These are phyloP conservation scores for Mycosphaerella sp. DNA, from an alignment of 2,329 filamentous ascomycete species.

Conservation along the genomic window DNA sequence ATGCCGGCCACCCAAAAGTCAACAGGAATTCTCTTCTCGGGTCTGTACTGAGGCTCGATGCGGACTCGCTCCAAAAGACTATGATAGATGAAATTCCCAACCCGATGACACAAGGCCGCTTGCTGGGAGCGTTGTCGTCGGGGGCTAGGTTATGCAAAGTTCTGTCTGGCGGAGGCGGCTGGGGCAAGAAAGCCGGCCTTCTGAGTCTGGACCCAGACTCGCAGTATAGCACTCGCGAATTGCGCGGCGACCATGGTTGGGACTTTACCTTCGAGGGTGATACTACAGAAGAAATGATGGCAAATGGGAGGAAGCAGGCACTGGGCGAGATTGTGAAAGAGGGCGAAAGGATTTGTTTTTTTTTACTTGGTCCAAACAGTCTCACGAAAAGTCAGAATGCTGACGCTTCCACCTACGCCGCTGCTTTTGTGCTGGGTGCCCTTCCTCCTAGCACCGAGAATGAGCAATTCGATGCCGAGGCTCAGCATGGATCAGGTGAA, in stretches of 20 bases:
- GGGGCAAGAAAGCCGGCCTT: constrained; percentile 73
- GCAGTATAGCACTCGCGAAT: constrained; percentile 45
- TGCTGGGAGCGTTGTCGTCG: background rate
- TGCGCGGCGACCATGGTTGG: constrained; percentile 53
- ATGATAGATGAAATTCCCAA: background rate
- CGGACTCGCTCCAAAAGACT: constrained; percentile 3
- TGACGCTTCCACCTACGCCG: background rate
- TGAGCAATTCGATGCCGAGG: background rate
- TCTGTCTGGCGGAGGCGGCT: constrained; percentile 77
- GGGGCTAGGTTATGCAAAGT: constrained; percentile 43
- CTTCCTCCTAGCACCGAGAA: constrained; percentile 43
- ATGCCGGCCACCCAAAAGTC: constrained; percentile 2
- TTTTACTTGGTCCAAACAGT: constrained; percentile 36
- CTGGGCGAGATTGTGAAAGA: constrained; percentile 54
- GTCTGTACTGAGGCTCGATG: background rate
- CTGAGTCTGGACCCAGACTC: constrained; percentile 70
- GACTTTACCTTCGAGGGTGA: constrained; percentile 39
- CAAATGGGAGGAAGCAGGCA: constrained; percentile 35
- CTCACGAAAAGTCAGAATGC: background rate
- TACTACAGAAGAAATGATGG: constrained; percentile 31
- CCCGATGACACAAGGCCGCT: background rate
- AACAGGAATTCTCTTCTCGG: background rate
- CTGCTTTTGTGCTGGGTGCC: constrained; percentile 35
- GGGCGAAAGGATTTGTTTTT: constrained; percentile 63
- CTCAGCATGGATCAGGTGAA: background rate